Base-by-base conservation (phyloP, 371 early-diverging fungal species). In the Nosema muscidifuracis region DNA sequence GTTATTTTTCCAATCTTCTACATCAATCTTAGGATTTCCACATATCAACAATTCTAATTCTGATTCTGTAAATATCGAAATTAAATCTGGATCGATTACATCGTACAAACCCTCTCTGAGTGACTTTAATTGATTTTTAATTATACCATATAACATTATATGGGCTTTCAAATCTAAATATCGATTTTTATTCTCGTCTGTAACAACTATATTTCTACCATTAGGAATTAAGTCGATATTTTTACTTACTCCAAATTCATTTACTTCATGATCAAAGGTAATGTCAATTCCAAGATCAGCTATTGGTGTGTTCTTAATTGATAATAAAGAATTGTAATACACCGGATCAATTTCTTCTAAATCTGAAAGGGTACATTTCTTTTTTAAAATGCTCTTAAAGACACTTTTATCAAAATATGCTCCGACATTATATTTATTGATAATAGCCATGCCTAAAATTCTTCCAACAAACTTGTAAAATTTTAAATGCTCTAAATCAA, bases 1-100 rank as follows among this genome's bases (percentile, higher is more conserved):
- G 82, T 94, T 90, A 83, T 93, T 94, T 78, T 89, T 91, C 97
- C 97, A 97, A 81, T 97, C 97, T 74, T 97, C 96, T 58, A 95
- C 87, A 81, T 97, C 95, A 72, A 97, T 91, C 68, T 97, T 95
- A 0, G 94, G 92, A 79, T 94, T 82, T 44, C 97, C 97, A 53
- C 92, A 92, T 79, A 97, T 95, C 65, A 97, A 85, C 55, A 97
- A 85, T 82, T 97, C 96, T 44, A 97, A 85, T 78, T 97, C 96
- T 82, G 94, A 93, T 80, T 95, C 96, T 80, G 94, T 92, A 79
- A 95, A 95, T 50, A 95, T 94, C 73, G 88, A 87, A 68, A 95
- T 88, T 71, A 95, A 82, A 22, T 89, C 85, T 30, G 86, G 82
- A 1, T 94, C 93, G 64, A 97, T 91, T 50, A 95, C 85, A 60